Percentiles rank a stretch among this genome's conserved stretches.
These are phyloP conservation scores for Trichoderma brevicompactum DNA, from an alignment of 2,329 filamentous ascomycete species.

Conservation along the genomic window DNA sequence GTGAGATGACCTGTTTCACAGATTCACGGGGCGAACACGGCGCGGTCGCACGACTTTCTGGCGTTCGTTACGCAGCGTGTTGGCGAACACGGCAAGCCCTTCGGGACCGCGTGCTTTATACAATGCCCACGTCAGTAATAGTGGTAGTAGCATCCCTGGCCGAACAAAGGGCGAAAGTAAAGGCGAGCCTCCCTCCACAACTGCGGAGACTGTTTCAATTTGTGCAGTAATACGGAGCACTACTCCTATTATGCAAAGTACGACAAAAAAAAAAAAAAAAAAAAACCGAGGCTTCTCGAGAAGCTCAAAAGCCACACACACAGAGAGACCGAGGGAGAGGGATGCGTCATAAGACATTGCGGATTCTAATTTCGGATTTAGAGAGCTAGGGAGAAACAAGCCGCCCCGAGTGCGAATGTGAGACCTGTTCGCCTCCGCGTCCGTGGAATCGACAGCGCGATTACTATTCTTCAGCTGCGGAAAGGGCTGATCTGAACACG, in stretches of 20 bases:
- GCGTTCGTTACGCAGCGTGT: slow-evolving; percentile 6
- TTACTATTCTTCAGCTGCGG: not conserved
- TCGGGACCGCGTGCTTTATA: not conserved
- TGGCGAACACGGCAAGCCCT: not conserved
- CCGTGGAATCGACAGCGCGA: not conserved
- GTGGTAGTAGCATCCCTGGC: not conserved
- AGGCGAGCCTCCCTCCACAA: not conserved
- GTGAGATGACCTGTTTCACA: not conserved
- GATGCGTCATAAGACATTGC: slow-evolving; percentile 12
- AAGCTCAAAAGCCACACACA: not conserved
- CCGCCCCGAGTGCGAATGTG: not conserved
- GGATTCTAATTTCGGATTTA: not conserved
- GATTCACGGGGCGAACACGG: slow-evolving; percentile 3
- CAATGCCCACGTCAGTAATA: too few species aligned
- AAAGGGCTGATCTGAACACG: slow-evolving; percentile 16
- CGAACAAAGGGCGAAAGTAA: not conserved
- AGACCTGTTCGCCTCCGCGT: slow-evolving; percentile 1
- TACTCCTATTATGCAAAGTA: not conserved
- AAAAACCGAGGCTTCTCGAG: not conserved
- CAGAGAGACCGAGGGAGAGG: not conserved
- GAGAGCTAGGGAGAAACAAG: not conserved
- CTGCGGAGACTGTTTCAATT: not conserved
- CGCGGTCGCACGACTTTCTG: not conserved
- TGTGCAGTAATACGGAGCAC: not conserved
- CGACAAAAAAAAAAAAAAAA: too few species aligned